Evolutionary conservation across 2,329 filamentous ascomycete species (phyloP), one percentile per base, ranked within the genome.

Genomic region (Colletotrichum acutatum): DNA sequence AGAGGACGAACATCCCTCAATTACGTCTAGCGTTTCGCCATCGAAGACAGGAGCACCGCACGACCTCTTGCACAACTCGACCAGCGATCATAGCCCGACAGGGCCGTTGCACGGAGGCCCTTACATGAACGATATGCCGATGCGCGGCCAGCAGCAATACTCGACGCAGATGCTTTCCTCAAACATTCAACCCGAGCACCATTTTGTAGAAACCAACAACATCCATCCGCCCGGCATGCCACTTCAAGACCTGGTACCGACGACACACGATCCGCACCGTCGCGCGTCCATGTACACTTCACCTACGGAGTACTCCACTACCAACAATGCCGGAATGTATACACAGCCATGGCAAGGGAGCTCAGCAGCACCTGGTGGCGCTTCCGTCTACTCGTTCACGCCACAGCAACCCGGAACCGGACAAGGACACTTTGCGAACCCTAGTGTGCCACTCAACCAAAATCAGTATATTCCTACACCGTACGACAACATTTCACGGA

Each of bases 311-410:
- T 89, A 87, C 57, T 76, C 80, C 28, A 83, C 79, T 46, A 80
- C 86, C 4, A 79, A 83, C 7, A 77, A 78, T 19, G 79, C 81
- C 12, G 77, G 78, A 19, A 77, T 88, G 59, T 88, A 88, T 76
- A 74, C 80, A 7, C 82, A 82, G 32, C 77, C 81, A 11, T 89
- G 86, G 87, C 85, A 85, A 74, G 79, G 84, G 26, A 79, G 79
- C 16, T 85, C 86, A 3, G 81, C 83, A 0, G 81, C 84, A 0
- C 79, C 86, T 0, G 83, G 78, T 46, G 82, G 82, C 2, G 78
- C 85, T 0, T 75, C 85, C 0, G 79, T 89, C 74, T 89, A 89
- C 74, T 77, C 85, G 1, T 88, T 86, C 64, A 80, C 83, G 16
- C 77, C 82, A 7, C 84, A 87, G 65, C 82, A 83, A 26, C 74